A percentile compares a stretch with the other conserved stretches of the same genome.
Conservation (phyloP, 176 grass and related monocot species). For the Rhynchospora tenuis region DNA sequence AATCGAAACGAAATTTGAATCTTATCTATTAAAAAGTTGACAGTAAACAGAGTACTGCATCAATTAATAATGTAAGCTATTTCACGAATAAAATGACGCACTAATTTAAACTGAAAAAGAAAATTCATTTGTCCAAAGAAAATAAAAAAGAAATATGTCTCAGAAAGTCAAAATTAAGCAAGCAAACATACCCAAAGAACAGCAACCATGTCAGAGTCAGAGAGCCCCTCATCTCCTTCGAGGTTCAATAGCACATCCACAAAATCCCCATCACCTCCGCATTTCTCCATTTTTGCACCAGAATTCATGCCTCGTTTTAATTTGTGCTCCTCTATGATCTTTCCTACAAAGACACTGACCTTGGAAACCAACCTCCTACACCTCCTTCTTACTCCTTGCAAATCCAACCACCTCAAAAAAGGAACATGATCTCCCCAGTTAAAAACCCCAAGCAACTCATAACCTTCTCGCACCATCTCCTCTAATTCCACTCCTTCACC, state of each 20-base stretch:
- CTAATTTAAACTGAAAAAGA: not conserved
- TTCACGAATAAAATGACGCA: not conserved
- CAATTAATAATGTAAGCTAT: not conserved
- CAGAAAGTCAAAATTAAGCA: not conserved
- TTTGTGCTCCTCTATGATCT: slow-evolving; percentile 56
- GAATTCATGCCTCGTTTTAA: not conserved
- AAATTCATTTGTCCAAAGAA: not conserved
- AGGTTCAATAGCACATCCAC: slow-evolving; percentile 70
- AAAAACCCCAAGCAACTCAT: slow-evolving; percentile 75
- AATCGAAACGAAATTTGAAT: not conserved
- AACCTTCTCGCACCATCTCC: slow-evolving; percentile 67
- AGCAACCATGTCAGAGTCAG: slow-evolving; percentile 60
- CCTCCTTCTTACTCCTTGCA: slow-evolving; percentile 31
- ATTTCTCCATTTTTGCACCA: slow-evolving; percentile 8
- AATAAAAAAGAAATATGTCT: not conserved
- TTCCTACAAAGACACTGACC: slow-evolving; percentile 45
- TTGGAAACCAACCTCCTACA: slow-evolving; percentile 50
- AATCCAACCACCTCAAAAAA: slow-evolving; percentile 44
- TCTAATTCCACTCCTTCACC: slow-evolving; percentile 49
- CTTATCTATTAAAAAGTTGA: not conserved
- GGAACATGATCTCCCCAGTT: slow-evolving; percentile 84
- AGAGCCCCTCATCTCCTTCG: slow-evolving; percentile 53
- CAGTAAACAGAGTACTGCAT: no score
- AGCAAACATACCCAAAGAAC: slow-evolving; percentile 59
- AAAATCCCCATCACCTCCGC: slow-evolving; percentile 34